Evolutionary conservation across 2,329 filamentous ascomycete species (phyloP).

Genomic region (Pseudogymnoascus pannorum): DNA sequence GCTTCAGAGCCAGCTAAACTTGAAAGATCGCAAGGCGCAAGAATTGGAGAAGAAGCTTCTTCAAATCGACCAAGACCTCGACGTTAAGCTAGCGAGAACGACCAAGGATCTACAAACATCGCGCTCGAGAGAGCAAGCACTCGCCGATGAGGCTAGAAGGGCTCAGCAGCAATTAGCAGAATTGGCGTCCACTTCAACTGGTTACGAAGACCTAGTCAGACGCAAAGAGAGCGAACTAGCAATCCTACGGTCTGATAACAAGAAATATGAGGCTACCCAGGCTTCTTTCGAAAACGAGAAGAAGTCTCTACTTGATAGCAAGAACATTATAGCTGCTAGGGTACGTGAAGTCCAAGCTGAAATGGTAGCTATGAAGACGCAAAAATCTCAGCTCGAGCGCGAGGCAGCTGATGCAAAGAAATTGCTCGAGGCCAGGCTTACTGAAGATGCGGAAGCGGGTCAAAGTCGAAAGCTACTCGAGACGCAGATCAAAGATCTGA

Average conservation of each 20-base stretch:
- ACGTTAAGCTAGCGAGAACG: constrained; percentile 70
- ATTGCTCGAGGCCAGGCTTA: constrained; percentile 79
- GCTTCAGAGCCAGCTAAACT: constrained; percentile 77
- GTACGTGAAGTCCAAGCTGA: constrained; percentile 84
- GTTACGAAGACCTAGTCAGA: constrained; percentile 88
- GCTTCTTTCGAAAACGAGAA: constrained; percentile 73
- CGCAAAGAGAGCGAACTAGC: constrained; percentile 91
- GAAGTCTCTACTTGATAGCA: constrained; percentile 61
- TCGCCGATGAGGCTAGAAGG: constrained; percentile 72
- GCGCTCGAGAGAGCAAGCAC: constrained; percentile 66
- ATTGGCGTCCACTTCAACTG: constrained; percentile 83
- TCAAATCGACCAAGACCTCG: constrained; percentile 79
- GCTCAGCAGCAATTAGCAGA: constrained; percentile 80
- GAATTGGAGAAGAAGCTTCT: constrained; percentile 81
- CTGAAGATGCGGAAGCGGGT: constrained; percentile 78
- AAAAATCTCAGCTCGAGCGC: constrained; percentile 75
- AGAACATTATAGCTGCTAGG: constrained; percentile 67
- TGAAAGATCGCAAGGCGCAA: constrained; percentile 84
- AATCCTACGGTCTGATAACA: constrained; percentile 76
- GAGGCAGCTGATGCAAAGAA: constrained; percentile 84
- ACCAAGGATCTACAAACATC: constrained; percentile 72
- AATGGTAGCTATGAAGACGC: constrained; percentile 75
- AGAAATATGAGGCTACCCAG: constrained; percentile 74
- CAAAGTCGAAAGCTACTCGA: constrained; percentile 78
- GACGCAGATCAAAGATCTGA: constrained; percentile 79